phyloP scores from a whole-genome alignment of 352 stramenopile genomes.

The Pythium myriotylum region DNA sequence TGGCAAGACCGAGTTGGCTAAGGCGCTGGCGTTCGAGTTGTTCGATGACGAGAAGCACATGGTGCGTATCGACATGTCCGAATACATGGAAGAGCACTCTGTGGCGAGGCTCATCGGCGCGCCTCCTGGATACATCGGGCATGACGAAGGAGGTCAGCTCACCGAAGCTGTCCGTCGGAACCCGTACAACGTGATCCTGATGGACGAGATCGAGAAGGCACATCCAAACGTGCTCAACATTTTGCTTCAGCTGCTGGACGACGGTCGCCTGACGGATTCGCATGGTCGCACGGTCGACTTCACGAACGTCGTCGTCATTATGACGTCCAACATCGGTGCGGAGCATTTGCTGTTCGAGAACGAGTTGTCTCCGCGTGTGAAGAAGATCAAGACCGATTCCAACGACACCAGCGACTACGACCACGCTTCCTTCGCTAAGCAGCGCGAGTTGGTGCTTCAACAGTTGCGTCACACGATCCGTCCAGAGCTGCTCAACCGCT shows the following conservation, averaged over 20 bases:
- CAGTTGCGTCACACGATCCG: conserved; percentile 88
- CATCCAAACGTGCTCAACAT: conserved; percentile 96
- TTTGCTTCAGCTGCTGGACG: conserved; percentile 96
- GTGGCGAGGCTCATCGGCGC: conserved; percentile 93
- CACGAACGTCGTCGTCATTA: conserved; percentile 96
- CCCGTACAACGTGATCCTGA: conserved; percentile 96
- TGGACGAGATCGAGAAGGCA: conserved; percentile 99
- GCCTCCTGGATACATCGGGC: conserved; percentile 95
- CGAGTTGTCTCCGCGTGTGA: conserved; percentile 52
- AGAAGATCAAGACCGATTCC: conserved; percentile 53
- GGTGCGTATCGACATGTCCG: conserved; percentile 97
- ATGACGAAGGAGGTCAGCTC: conserved; percentile 95
- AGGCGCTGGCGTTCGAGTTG: conserved; percentile 93
- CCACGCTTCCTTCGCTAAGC: conserved; percentile 44
- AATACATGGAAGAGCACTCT: conserved; percentile 98
- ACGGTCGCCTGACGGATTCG: conserved; percentile 97
- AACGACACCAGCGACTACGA: conserved; percentile 32
- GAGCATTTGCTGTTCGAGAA: conserved; percentile 86
- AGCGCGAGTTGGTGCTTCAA: conserved; percentile 85
- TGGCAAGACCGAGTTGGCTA: conserved; percentile 95
- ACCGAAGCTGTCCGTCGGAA: conserved; percentile 95
- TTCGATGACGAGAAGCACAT: conserved; percentile 96
- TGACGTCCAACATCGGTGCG: conserved; percentile 97
- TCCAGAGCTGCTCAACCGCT: conserved; percentile 96
- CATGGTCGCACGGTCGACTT: conserved; percentile 97